A percentile compares a stretch with the other conserved stretches of the same genome.
Evolutionary conservation across 768 basidiomycete genomes (phyloP).

Genomic region (Amanita rimosa): DNA sequence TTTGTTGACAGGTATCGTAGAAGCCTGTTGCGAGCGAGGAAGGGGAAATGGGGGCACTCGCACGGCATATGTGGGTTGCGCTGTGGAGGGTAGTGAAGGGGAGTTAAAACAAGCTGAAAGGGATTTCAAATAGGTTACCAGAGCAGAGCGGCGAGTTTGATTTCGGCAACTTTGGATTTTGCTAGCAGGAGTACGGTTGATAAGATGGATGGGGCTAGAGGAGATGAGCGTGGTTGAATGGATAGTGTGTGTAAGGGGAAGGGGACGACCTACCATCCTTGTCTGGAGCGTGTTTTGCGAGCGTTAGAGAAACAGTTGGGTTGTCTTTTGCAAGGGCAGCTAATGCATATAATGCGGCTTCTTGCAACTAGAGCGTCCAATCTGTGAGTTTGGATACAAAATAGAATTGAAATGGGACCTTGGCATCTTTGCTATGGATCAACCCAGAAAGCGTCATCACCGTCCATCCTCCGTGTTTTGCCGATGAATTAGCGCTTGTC

Average conservation of each 20-base stretch:
- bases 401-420: slow-evolving; percentile 22
- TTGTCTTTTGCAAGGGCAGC: slow-evolving; percentile 61
- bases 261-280: slow-evolving; percentile 19
- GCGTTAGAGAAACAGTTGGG: slow-evolving; percentile 31
- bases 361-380: slow-evolving; percentile 36
- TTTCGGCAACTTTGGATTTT: slow-evolving; percentile 46
- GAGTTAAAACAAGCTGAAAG: background rate
- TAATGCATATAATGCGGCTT: slow-evolving; percentile 52
- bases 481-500: slow-evolving; percentile 23
- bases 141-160: slow-evolving; percentile 60
- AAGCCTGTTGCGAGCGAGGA: slow-evolving; percentile 8
- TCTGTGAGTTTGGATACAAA: background rate
- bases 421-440: slow-evolving; percentile 39
- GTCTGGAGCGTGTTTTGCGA: slow-evolving; percentile 34
- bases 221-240: background rate
- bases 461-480: slow-evolving; percentile 48
- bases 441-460: slow-evolving; percentile 37
- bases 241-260: background rate
- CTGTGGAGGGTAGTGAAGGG: slow-evolving; percentile 20
- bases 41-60: slow-evolving; percentile 19
- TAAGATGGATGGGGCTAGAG: slow-evolving; percentile 26
- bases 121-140: slow-evolving; percentile 33
- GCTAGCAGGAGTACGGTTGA: slow-evolving; percentile 35
- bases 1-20: slow-evolving; percentile 31
- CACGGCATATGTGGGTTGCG: slow-evolving; percentile 51